phyloP scores from a whole-genome alignment of 139 green algal species.

The Chlamydomonas applanata region DNA sequence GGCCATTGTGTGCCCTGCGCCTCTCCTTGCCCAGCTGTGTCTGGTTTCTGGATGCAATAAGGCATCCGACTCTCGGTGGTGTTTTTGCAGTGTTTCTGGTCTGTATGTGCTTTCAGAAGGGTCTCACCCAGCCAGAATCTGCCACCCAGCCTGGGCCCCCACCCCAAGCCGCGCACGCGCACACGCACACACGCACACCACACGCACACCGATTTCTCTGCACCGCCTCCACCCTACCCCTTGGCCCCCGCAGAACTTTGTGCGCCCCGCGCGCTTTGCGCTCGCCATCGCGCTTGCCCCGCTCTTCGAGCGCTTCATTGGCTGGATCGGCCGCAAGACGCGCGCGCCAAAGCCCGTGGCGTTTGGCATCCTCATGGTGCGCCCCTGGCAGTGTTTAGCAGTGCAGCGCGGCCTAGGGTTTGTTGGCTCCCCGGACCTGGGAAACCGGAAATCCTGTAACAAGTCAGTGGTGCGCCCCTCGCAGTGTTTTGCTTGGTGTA shows the following conservation, averaged over 20 bases:
- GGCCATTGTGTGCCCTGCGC: too few species aligned
- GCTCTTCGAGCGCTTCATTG: conserved; percentile 54
- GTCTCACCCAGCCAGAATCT: too few species aligned
- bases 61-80: background rate
- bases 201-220: background rate
- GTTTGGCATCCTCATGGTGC: conserved; percentile 27
- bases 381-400: too few species aligned
- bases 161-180: background rate
- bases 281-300: conserved; percentile 54
- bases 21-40: too few species aligned
- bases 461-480: too few species aligned
- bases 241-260: conserved; percentile 45
- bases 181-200: background rate
- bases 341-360: conserved; percentile 25
- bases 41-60: too few species aligned
- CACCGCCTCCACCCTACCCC: background rate
- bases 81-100: background rate
- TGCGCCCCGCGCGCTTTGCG: conserved; percentile 56
- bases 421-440: too few species aligned
- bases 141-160: background rate
- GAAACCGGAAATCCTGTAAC: too few species aligned
- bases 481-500: too few species aligned
- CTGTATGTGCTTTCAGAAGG: too few species aligned
- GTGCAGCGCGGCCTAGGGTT: too few species aligned
- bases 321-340: conserved; percentile 18